Percentiles rank a stretch among this genome's conserved stretches.
Conservation (phyloP, 2,329 filamentous ascomycete species). For the Dactylellina haptotyla region DNA sequence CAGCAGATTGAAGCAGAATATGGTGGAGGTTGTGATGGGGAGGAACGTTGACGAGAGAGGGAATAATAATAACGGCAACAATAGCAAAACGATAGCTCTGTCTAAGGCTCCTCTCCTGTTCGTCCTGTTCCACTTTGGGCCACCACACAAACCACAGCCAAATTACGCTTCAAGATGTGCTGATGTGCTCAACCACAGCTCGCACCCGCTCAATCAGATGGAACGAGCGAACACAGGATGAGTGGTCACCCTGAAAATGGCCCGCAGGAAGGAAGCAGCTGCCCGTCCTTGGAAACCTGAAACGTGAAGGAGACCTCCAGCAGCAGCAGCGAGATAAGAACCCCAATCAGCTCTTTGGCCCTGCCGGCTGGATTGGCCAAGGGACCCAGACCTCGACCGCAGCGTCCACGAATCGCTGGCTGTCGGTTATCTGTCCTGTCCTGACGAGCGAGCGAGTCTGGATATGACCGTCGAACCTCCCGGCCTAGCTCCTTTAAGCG, state of each 20-base stretch:
- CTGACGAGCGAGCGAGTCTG: no score
- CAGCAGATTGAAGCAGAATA: conserved; percentile 6
- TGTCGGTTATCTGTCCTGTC: conserved; percentile 53
- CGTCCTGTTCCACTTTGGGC: no score
- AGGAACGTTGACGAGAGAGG: no score
- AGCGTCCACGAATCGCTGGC: conserved; percentile 44
- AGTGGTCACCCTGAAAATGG: no score
- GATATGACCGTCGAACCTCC: conserved; percentile 15
- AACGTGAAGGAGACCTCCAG: conserved; percentile 27
- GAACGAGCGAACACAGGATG: no score
- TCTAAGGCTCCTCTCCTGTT: no score
- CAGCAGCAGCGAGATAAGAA: background rate
- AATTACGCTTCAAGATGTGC: no score
- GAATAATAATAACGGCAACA: conserved; percentile 38
- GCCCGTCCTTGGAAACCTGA: conserved; percentile 39
- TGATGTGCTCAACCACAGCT: no score
- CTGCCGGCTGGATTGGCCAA: no score
- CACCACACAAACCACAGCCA: no score
- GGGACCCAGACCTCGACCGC: no score
- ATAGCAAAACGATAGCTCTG: conserved; percentile 14
- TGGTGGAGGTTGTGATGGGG: conserved; percentile 7
- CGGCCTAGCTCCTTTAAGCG: conserved; percentile 49
- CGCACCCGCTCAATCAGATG: no score
- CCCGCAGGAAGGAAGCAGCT: conserved; percentile 8
- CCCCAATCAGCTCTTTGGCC: background rate